Evolutionary conservation across 257 asterid species (phyloP).

Genomic region (Solanum dulcamara): DNA sequence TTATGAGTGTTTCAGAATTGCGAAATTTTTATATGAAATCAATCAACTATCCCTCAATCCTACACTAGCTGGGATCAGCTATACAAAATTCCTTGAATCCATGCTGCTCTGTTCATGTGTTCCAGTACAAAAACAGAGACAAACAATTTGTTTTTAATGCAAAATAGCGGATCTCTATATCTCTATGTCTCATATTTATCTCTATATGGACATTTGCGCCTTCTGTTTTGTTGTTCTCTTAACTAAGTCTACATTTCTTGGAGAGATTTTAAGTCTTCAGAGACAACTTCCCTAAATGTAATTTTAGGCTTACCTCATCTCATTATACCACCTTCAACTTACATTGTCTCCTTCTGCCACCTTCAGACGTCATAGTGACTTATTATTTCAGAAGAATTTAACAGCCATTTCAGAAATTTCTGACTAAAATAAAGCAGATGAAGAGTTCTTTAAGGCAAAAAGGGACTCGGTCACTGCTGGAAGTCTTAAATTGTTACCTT

Average conservation of each 20-base stretch:
- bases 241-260: background rate
- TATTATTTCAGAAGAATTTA: background rate
- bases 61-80: background rate
- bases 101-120: background rate
- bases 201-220: background rate
- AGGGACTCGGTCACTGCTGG: background rate
- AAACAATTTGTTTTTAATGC: background rate
- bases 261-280: background rate
- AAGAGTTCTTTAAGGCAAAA: background rate
- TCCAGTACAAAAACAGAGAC: background rate
- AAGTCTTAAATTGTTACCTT: background rate
- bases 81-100: background rate
- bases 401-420: background rate
- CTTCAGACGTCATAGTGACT: background rate
- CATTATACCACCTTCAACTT: background rate
- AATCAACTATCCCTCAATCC: background rate
- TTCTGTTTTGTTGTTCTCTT: background rate
- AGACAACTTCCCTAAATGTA: background rate
- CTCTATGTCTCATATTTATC: background rate
- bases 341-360: background rate
- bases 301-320: background rate
- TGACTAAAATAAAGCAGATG: background rate
- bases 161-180: background rate
- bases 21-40: background rate
- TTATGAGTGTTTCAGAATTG: background rate